A percentile compares a stretch with the other conserved stretches of the same genome.
Evolutionary conservation across 2,329 filamentous ascomycete genomes (phyloP).

Genomic region (Trichoderma cornu-damae): DNA sequence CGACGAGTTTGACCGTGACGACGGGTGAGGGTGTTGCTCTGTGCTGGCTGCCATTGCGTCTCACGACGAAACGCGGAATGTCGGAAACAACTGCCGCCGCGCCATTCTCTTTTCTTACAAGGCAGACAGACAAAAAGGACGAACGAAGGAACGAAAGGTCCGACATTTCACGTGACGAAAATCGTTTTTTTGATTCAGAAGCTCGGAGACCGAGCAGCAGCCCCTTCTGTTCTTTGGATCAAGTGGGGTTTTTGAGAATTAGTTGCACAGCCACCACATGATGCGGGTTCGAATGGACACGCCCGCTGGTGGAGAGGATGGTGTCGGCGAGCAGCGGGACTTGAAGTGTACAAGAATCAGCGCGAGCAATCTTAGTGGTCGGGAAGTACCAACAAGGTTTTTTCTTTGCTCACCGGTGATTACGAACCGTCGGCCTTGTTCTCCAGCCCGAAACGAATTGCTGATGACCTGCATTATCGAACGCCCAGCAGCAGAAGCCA

Average conservation of each 20-base stretch:
- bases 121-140: not conserved
- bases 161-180: not conserved
- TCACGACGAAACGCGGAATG: constrained; percentile 1
- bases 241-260: not conserved
- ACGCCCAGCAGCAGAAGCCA: no score
- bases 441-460: constrained; percentile 1
- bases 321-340: constrained; percentile 1
- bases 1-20: not conserved
- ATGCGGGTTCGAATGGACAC: not conserved
- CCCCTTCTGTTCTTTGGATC: not conserved
- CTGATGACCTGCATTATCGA: not conserved
- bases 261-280: constrained; percentile 10
- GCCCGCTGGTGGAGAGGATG: not conserved
- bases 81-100: constrained; percentile 16
- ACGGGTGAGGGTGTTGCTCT: not conserved
- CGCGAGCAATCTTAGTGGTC: not conserved
- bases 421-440: constrained; percentile 13
- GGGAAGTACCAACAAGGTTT: not conserved
- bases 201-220: constrained; percentile 10
- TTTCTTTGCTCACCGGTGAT: not conserved
- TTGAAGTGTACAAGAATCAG: not conserved
- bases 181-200: not conserved
- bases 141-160: not conserved
- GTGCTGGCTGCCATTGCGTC: not conserved
- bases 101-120: not conserved